Base-by-base conservation (phyloP, 352 stramenopile species). In the Phytophthora litchii region DNA sequence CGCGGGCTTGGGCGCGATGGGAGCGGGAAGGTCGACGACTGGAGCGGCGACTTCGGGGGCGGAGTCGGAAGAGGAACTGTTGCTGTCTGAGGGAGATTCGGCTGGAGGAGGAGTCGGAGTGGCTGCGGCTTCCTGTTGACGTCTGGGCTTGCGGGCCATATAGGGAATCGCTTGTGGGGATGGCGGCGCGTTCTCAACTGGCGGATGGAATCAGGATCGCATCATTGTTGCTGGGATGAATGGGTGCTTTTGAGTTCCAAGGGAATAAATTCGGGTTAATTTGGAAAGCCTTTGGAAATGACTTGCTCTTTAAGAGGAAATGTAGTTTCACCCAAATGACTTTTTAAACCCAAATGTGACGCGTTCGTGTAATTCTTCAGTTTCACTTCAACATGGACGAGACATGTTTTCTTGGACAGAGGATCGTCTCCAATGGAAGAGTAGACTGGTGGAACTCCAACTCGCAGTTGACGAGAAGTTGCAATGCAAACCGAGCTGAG, bases 131-230 rank as follows among this genome's bases (percentile, higher is more conserved):
- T 48, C 45, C 38, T 66, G 60, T 60, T 59, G 58, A 23, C 61
- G 66, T 40, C 67, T 74, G 48, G 58, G 40, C 60, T 62, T 73
- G 43, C 69, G 65, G 34, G 48, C 55, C 70, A 79, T 74, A 62
- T 46, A 62, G n/a, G n/a, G n/a, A n/a, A n/a, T n/a, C n/a, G 48
- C 52, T 65, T 70, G 42, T 29, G 47, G 52, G n/a, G 46, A 16
- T 64, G 61, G 23, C 36, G 48, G 40, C 17, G 44, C 38, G 54
- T 60, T 70, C 58, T 64, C 44, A 73, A 69, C 66, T 79, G 70
- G 50, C 40, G 20, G 40, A 61, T 57, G 49, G 51, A 53, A 37
- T 45, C 31, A 50, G 51, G 64, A 64, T 68, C 52, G 38, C 32
- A 46, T 34, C 29, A 12, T 34, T 34, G 29, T 34, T 12, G 29